Base-by-base conservation (phyloP, 768 basidiomycete genomes). In the Tricholoma bakamatsutake region DNA sequence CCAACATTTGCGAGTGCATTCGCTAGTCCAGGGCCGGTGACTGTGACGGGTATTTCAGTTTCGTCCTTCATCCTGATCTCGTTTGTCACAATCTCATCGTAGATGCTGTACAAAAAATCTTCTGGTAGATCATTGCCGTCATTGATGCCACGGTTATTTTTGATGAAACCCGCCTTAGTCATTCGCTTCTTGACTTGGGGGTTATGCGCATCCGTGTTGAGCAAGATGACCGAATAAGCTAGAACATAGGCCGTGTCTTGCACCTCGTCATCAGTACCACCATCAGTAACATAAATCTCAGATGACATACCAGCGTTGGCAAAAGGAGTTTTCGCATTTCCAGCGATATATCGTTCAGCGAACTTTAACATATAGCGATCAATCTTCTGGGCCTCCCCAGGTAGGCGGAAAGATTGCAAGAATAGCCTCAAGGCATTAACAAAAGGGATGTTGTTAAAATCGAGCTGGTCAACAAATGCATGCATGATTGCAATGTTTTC, bases 11-110 rank as follows among this genome's bases (percentile, higher is more conserved):
- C 90, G 13, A 99, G 71, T 7, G 88, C 89, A 59, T 81, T 85
- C 0, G 91, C 88, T 34, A 97, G 70, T 11, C 94, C 93, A 18
- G 90, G 82, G 2, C 82, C 82, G 31, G 77, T 55, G 5, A 77
- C 57, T 3, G 73, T 63, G 21, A 82, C 63, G 6, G 74, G 73
- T 28, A 80, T 76, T 62, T 95, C 94, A 24, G 93, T 74, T 73
- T 99, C 96, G 64, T 98, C 97, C 72, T 98, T 98, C 97, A 99
- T 98, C 64, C 91, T 82, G 62, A 99, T 98, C 69, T 99, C 97
- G 63, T 97, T 94, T 42, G 69, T 76, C 55, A 84, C 81, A 61
- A 99, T 98, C 42, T 98, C 92, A 63, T 98, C 93, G 67, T 81
- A 99, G 59, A 98, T 90, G 18, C 71, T 73, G 4, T 75, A 77